Percentiles rank a stretch among this genome's conserved stretches.
phyloP scores from a whole-genome alignment of 108 stramenopile species.

The Discostella pseudostelligera region DNA sequence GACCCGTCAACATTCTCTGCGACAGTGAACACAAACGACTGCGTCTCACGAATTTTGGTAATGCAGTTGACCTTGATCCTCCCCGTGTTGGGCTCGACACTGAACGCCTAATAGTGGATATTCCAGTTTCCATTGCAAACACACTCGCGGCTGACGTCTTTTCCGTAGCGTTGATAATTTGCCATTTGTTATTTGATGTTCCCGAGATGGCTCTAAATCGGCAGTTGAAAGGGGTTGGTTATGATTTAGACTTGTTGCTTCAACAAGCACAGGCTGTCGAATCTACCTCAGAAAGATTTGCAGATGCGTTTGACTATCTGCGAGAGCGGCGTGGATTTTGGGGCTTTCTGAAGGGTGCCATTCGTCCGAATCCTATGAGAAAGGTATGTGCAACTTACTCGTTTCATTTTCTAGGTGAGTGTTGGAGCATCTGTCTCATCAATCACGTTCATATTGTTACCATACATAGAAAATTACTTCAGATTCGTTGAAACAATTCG shows the following conservation, averaged over 20 bases:
- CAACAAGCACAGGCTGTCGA: slow-evolving; percentile 45
- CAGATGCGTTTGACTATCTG: slow-evolving; percentile 65
- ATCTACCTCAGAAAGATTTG: slow-evolving; percentile 46
- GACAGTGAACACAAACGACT: slow-evolving; percentile 31
- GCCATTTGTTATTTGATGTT: slow-evolving; percentile 72
- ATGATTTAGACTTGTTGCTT: slow-evolving; percentile 75
- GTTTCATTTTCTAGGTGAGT: not conserved
- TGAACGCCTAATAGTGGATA: slow-evolving; percentile 52
- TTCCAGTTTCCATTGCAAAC: slow-evolving; percentile 68
- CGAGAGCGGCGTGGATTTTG: slow-evolving; percentile 70
- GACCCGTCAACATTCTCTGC: slow-evolving; percentile 63
- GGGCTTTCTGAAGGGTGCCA: slow-evolving; percentile 58
- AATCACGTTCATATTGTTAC: not conserved
- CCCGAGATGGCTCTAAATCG: slow-evolving; percentile 60
- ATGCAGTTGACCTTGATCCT: slow-evolving; percentile 76
- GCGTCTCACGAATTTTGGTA: slow-evolving; percentile 74
- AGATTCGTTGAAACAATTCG: slow-evolving; percentile 43
- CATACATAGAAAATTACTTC: slow-evolving; percentile 21
- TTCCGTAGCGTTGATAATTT: slow-evolving; percentile 59
- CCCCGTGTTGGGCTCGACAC: slow-evolving; percentile 54
- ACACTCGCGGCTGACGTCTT: slow-evolving; percentile 66
- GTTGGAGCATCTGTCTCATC: not conserved
- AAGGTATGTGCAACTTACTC: slow-evolving; percentile 1
- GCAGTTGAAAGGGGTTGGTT: slow-evolving; percentile 61
- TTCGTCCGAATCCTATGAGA: slow-evolving; percentile 56